A percentile compares a stretch with the other conserved stretches of the same genome.
Conservation (phyloP, 2,329 filamentous ascomycete species). For the Alternaria incomplexa region DNA sequence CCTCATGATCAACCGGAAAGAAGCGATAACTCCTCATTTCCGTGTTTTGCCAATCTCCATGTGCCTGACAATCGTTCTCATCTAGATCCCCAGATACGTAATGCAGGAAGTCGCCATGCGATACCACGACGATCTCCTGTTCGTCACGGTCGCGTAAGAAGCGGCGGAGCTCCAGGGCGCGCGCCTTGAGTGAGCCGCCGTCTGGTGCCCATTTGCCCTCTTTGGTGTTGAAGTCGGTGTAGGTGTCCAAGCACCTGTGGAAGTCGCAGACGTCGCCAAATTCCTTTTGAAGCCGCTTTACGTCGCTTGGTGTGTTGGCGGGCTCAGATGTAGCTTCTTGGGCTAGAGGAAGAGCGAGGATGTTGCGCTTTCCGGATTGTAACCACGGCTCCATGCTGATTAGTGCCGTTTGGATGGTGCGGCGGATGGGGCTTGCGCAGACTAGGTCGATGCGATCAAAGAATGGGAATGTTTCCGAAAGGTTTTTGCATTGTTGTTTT, state of each 20-base stretch:
- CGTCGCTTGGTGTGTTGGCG: constrained; percentile 12
- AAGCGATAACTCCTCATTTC: constrained; percentile 9
- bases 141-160: constrained; percentile 7
- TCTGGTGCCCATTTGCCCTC: constrained; percentile 5
- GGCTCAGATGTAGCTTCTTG: constrained; percentile 13
- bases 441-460: constrained; percentile 66
- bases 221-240: constrained; percentile 5
- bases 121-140: constrained; percentile 63
- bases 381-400: constrained; percentile 64
- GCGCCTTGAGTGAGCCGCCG: not conserved
- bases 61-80: not conserved
- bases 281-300: not conserved
- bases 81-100: constrained; percentile 74
- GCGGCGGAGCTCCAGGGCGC: constrained; percentile 5
- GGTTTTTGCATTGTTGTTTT: constrained; percentile 70
- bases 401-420: constrained; percentile 79
- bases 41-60: constrained; percentile 2
- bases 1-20: not conserved
- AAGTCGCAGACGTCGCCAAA: constrained; percentile 5
- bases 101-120: constrained; percentile 82
- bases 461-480: constrained; percentile 69
- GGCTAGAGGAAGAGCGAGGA: constrained; percentile 11
- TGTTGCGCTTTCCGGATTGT: constrained; percentile 1
- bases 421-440: constrained; percentile 77
- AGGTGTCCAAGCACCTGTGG: constrained; percentile 1